These are phyloP conservation scores for Aspergillus sp. DNA, from an alignment of 2,329 filamentous ascomycete species.

Conservation along the genomic window DNA sequence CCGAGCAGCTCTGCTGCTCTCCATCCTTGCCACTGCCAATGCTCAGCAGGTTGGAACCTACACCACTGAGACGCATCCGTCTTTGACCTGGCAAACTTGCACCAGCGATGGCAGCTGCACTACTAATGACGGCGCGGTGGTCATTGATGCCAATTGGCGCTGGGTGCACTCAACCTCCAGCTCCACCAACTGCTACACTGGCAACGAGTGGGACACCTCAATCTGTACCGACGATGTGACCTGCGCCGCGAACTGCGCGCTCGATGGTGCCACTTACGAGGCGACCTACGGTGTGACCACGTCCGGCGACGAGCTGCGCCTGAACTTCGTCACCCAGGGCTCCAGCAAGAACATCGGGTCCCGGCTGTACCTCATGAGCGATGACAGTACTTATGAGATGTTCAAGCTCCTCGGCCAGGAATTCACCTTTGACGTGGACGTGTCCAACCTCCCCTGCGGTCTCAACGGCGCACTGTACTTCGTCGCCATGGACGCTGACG, in stretches of 20 bases:
- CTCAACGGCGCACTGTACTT: slow-evolving; percentile 73
- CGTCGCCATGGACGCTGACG: slow-evolving; percentile 62
- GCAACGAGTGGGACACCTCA: slow-evolving; percentile 53
- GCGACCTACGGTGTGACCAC: slow-evolving; percentile 56
- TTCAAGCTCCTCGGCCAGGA: slow-evolving; percentile 68
- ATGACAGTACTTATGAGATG: slow-evolving; percentile 63
- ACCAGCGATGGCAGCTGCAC: slow-evolving; percentile 52
- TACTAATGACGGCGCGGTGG: slow-evolving; percentile 53
- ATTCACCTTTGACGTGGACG: slow-evolving; percentile 72
- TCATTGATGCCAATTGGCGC: slow-evolving; percentile 60
- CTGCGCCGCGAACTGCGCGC: slow-evolving; percentile 59
- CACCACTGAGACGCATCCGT: slow-evolving; percentile 46
- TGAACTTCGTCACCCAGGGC: slow-evolving; percentile 51
- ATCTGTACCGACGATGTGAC: slow-evolving; percentile 52
- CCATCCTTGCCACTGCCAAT: slow-evolving; percentile 18
- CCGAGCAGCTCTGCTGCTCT: slow-evolving; percentile 19
- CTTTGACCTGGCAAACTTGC: slow-evolving; percentile 56
- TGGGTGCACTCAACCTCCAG: slow-evolving; percentile 55
- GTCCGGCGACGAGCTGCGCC: slow-evolving; percentile 50
- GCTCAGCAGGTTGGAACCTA: slow-evolving; percentile 28
- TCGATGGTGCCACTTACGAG: slow-evolving; percentile 59
- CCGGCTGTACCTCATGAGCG: slow-evolving; percentile 66
- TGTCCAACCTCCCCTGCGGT: slow-evolving; percentile 68
- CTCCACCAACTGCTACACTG: slow-evolving; percentile 60
- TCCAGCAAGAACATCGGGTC: slow-evolving; percentile 45